These are phyloP conservation scores for Microcyclospora tardicrescens DNA, from an alignment of 2,329 filamentous ascomycete genomes.

Conservation along the genomic window DNA sequence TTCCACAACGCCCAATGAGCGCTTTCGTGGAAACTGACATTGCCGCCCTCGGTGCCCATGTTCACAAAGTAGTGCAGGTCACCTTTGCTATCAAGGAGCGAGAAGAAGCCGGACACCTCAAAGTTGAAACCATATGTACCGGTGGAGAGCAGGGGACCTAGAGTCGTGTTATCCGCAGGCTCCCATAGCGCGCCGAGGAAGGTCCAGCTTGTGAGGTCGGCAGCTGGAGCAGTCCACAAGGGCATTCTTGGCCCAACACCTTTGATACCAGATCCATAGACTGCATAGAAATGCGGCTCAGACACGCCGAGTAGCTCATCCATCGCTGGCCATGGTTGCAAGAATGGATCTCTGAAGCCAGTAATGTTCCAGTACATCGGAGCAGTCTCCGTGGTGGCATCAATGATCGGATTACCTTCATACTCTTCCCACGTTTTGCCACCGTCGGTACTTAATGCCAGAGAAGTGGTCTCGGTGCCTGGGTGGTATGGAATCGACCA, in stretches of 20 bases:
- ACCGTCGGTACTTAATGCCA: slow-evolving; percentile 34
- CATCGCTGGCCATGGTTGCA: slow-evolving; percentile 26
- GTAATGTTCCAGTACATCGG: slow-evolving; percentile 35
- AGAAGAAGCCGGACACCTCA: slow-evolving; percentile 37
- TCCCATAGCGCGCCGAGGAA: slow-evolving; percentile 36
- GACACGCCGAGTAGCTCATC: slow-evolving; percentile 28
- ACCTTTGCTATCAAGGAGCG: slow-evolving; percentile 30
- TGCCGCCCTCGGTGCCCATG: slow-evolving; percentile 30
- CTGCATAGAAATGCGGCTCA: slow-evolving; percentile 34
- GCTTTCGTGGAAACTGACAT: slow-evolving; percentile 28
- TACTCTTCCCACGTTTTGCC: slow-evolving; percentile 36
- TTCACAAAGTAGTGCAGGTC: slow-evolving; percentile 32
- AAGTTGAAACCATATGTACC: slow-evolving; percentile 36
- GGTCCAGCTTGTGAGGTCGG: slow-evolving; percentile 33
- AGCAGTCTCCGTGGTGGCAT: slow-evolving; percentile 19
- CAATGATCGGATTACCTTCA: slow-evolving; percentile 33
- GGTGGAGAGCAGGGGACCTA: slow-evolving; percentile 30
- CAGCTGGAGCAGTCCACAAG: slow-evolving; percentile 33
- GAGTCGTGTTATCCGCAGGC: slow-evolving; percentile 28
- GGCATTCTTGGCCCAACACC: slow-evolving; percentile 35
- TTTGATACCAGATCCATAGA: slow-evolving; percentile 36
- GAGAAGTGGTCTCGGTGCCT: slow-evolving; percentile 34
- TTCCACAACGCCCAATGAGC: slow-evolving; percentile 35
- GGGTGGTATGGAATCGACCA: slow-evolving; percentile 32
- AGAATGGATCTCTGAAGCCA: slow-evolving; percentile 27